These are phyloP conservation scores for Linum lewisii DNA, from an alignment of 345 rosid species.

Conservation along the genomic window DNA sequence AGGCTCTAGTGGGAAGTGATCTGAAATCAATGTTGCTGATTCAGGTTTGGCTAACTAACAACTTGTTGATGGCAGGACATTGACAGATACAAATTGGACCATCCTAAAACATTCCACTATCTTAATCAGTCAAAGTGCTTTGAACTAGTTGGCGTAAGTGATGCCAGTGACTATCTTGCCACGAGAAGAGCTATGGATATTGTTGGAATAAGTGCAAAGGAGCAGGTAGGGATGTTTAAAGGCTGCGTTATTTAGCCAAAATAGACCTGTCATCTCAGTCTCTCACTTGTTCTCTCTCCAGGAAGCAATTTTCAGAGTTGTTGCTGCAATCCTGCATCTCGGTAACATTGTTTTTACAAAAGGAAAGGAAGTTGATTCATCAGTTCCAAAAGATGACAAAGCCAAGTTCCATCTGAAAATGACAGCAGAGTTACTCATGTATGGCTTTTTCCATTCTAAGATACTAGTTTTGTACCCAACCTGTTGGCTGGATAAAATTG, in stretches of 20 bases:
- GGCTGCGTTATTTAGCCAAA: neutral
- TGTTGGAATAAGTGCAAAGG: constrained; percentile 6
- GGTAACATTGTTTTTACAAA: constrained; percentile 4
- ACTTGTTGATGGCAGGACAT: neutral
- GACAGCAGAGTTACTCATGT: constrained; percentile 4
- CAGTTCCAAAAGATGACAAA: neutral
- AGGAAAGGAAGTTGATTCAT: constrained; percentile 5
- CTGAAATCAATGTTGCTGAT: neutral
- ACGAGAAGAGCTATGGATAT: constrained; percentile 7
- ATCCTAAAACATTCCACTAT: constrained; percentile 2
- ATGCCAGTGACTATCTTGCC: constrained; percentile 2
- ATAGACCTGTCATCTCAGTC: neutral
- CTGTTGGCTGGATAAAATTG: no score
- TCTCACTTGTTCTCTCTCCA: neutral
- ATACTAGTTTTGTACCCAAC: no score
- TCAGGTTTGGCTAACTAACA: neutral
- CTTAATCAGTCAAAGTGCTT: constrained; percentile 4
- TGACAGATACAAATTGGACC: neutral
- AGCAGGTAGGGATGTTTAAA: neutral
- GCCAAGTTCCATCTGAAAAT: constrained; percentile 1
- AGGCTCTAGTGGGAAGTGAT: neutral
- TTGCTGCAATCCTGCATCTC: constrained; percentile 5
- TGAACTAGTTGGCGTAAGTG: constrained; percentile 3
- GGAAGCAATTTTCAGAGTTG: constrained; percentile 8
- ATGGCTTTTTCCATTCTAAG: neutral